These are phyloP conservation scores for Globisporangium nagaii DNA, from an alignment of 352 stramenopile genomes.

Conservation along the genomic window DNA sequence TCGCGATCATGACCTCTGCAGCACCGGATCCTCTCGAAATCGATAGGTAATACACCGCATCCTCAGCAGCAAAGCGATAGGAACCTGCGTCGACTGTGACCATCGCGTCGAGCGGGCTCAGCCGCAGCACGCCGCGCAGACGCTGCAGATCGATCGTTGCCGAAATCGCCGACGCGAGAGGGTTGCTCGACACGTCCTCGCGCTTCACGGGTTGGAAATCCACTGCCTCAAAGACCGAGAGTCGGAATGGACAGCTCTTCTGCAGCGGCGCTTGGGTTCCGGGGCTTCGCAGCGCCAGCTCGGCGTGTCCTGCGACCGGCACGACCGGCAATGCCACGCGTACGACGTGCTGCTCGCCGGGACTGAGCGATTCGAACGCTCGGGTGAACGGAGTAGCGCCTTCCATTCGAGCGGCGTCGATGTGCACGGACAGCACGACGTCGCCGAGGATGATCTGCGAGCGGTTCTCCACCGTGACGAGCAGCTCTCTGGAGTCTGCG, in stretches of 20 bases:
- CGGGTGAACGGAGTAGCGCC: neutral
- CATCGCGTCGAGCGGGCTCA: constrained; percentile 57
- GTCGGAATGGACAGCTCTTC: constrained; percentile 38
- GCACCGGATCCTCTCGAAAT: constrained; percentile 11
- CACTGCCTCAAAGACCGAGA: constrained; percentile 36
- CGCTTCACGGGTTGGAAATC: constrained; percentile 24
- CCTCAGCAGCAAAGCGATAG: constrained; percentile 31
- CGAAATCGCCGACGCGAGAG: constrained; percentile 17
- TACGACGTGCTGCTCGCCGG: constrained; percentile 20
- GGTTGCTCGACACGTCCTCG: constrained; percentile 12
- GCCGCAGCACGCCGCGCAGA: constrained; percentile 39
- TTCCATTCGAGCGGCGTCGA: constrained; percentile 2
- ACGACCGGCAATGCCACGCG: constrained; percentile 18
- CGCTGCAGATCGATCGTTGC: constrained; percentile 22
- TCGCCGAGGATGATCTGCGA: constrained; percentile 53
- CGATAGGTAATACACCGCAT: constrained; percentile 34
- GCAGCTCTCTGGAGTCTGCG: constrained; percentile 8
- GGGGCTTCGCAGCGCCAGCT: constrained; percentile 44
- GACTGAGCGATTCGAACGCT: constrained; percentile 18
- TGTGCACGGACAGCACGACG: constrained; percentile 16
- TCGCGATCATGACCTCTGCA: neutral
- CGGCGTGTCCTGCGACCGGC: constrained; percentile 21
- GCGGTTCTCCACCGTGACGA: constrained; percentile 37
- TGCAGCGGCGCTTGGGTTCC: constrained; percentile 50
- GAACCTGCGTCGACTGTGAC: constrained; percentile 33